These are phyloP conservation scores for Lodderomyces margitis DNA, from an alignment of 1,139 yeast species.

Conservation along the genomic window DNA sequence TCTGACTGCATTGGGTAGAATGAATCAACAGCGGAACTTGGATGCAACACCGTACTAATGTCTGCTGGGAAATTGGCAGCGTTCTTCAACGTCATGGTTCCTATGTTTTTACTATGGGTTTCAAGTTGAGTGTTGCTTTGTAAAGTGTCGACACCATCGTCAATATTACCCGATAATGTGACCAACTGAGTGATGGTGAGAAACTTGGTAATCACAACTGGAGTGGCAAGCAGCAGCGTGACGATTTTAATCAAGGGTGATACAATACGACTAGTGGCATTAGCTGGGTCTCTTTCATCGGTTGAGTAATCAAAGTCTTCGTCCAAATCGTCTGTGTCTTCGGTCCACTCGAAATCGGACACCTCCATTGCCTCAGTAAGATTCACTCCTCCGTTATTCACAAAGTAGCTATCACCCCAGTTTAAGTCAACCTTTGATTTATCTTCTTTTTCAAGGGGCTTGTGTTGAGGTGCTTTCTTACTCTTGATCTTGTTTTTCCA, in stretches of 20 bases:
- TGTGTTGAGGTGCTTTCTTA: background rate
- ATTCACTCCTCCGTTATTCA: background rate
- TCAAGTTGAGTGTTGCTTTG: no score
- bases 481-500: background rate
- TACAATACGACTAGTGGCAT: background rate
- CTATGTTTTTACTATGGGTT: no score
- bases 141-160: no score
- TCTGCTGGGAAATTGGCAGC: no score
- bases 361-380: background rate
- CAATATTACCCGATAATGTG: background rate
- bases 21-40: background rate
- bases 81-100: no score
- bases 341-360: background rate
- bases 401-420: background rate
- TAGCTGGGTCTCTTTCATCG: background rate
- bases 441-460: background rate
- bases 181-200: background rate
- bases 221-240: background rate
- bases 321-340: background rate
- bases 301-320: slow-evolving; percentile 1
- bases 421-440: background rate
- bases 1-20: background rate
- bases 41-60: background rate
- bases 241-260: background rate
- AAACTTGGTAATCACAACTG: background rate